A percentile compares a stretch with the other conserved stretches of the same genome.
phyloP scores from a whole-genome alignment of 2,329 filamentous ascomycete species.

The Aspergillus sp. region DNA sequence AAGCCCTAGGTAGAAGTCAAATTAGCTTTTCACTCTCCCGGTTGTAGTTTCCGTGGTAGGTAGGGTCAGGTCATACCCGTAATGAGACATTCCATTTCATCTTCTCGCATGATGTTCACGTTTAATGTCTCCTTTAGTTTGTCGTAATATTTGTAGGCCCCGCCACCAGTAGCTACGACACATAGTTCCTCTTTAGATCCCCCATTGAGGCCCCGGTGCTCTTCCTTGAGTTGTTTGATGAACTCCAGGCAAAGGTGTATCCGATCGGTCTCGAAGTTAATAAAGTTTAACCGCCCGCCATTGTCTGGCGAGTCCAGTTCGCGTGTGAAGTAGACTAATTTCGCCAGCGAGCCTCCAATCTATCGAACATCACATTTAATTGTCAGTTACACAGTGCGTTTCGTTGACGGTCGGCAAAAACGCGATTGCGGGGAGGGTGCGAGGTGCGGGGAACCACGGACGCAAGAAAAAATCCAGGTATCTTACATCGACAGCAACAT shows the following conservation, averaged over 20 bases:
- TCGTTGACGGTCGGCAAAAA: conserved; percentile 5
- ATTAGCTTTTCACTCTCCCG: background rate
- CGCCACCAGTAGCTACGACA: conserved; percentile 94
- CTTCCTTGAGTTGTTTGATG: conserved; percentile 79
- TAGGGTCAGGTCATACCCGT: conserved; percentile 60
- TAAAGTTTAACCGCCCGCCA: conserved; percentile 89
- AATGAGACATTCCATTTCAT: conserved; percentile 98
- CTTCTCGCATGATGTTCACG: conserved; percentile 85
- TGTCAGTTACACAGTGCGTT: conserved; percentile 11
- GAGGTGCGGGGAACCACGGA: conserved; percentile 31
- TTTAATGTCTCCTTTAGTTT: conserved; percentile 78
- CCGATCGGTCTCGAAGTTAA: conserved; percentile 92
- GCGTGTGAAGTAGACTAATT: conserved; percentile 95
- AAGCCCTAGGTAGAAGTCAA: conserved; percentile 59
- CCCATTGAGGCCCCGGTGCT: conserved; percentile 75
- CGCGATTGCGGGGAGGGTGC: conserved; percentile 31
- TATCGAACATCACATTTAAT: conserved; percentile 38
- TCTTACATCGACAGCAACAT: conserved; percentile 92
- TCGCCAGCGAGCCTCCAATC: conserved; percentile 94
- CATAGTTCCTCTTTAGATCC: conserved; percentile 69
- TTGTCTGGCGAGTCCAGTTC: conserved; percentile 76
- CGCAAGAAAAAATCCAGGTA: conserved; percentile 15
- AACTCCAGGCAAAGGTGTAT: conserved; percentile 94
- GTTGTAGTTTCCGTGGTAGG: background rate
- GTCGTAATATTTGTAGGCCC: conserved; percentile 96